Conservation (phyloP, 2,329 filamentous ascomycete genomes). For the Penicillium italicum region DNA sequence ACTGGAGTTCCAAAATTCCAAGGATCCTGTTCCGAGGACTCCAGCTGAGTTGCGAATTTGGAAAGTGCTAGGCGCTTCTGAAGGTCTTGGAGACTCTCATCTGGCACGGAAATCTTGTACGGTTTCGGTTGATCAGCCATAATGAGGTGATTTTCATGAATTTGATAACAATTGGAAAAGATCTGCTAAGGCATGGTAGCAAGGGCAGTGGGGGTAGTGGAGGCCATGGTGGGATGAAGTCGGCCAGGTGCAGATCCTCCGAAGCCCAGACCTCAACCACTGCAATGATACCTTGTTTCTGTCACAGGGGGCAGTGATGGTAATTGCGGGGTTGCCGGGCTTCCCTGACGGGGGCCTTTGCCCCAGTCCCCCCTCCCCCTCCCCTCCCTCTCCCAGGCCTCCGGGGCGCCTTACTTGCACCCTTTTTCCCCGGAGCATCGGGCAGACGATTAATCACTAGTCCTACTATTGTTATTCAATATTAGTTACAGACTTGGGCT, state of each 20-base stretch:
- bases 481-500: too few species aligned
- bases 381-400: too few species aligned
- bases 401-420: too few species aligned
- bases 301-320: too few species aligned
- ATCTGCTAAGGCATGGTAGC: too few species aligned
- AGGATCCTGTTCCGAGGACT: conserved; percentile 15
- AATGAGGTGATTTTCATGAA: neutral
- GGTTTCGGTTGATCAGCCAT: conserved; percentile 13
- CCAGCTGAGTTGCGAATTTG: conserved; percentile 17
- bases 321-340: neutral
- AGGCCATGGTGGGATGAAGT: neutral
- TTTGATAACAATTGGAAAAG: neutral
- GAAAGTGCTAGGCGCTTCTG: conserved; percentile 19
- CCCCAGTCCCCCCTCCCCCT: too few species aligned
- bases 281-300: neutral
- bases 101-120: conserved; percentile 16
- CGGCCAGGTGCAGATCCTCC: neutral
- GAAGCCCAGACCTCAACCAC: neutral
- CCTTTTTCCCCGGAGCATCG: too few species aligned
- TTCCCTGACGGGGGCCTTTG: too few species aligned
- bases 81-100: conserved; percentile 16
- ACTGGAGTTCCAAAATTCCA: conserved; percentile 22
- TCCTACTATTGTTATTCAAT: too few species aligned
- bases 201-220: too few species aligned
- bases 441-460: too few species aligned